Percentiles rank a stretch among this genome's conserved stretches.
Conservation (phyloP, 345 rosid genomes). For the Citrus medica region DNA sequence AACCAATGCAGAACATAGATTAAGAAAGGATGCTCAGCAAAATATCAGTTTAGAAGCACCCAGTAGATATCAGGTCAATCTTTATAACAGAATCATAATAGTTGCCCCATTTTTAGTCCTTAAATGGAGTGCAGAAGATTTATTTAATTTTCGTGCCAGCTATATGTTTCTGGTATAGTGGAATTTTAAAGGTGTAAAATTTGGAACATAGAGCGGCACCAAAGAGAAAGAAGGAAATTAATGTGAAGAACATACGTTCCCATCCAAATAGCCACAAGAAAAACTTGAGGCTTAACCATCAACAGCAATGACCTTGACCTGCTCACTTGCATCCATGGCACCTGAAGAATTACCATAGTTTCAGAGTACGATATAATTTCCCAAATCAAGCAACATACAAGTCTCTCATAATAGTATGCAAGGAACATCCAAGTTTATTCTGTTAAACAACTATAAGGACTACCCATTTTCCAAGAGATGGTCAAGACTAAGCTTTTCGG, state of each 20-base stretch:
- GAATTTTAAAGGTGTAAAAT: not conserved
- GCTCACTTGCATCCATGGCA: constrained; percentile 97
- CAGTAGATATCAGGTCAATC: not conserved
- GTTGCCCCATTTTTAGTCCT: not conserved
- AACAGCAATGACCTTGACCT: constrained; percentile 78
- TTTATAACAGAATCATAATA: not conserved
- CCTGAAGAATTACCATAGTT: constrained; percentile 45
- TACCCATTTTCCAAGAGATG: constrained; percentile 4
- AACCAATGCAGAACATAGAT: not conserved
- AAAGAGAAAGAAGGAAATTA: constrained; percentile 4
- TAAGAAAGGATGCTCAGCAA: not conserved
- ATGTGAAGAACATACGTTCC: constrained; percentile 27
- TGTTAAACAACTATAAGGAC: not conserved
- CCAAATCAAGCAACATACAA: not conserved
- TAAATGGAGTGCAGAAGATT: not conserved
- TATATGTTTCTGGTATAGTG: not conserved
- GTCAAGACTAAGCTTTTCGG: not conserved
- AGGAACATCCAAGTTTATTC: not conserved
- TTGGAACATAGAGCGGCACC: not conserved
- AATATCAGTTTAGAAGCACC: not conserved
- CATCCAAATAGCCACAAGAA: constrained; percentile 71
- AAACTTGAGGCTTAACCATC: constrained; percentile 67
- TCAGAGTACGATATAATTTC: constrained; percentile 2
- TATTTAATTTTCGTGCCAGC: not conserved
- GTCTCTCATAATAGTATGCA: not conserved